Base-by-base conservation (phyloP, 345 rosid species). In the Psidium guajava region DNA sequence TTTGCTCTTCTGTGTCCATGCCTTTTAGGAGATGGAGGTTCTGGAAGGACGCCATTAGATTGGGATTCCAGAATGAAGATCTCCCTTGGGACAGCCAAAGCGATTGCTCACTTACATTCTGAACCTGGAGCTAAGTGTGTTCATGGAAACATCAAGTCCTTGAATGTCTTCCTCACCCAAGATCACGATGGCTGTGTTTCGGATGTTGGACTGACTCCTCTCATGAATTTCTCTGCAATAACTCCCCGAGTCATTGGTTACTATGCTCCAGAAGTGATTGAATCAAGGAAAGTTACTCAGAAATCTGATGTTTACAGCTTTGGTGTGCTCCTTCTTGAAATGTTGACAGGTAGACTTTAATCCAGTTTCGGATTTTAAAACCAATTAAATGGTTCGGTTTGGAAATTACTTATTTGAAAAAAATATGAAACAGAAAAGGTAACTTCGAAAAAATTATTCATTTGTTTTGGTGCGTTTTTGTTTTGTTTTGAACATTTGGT, bases 271-370 rank as follows among this genome's bases (percentile, higher is more conserved):
- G 98, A 95, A 86, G 93, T 92, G 85, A 90, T 90, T 11, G 95
- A 94, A 86, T 90, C 97, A 3, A 87, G 91, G 75, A 93, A 92
- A 85, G 88, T 87, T 47, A 86, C 89, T 25, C 95, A 93, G 25
- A 94, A 93, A 86, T 93, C 98, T 4, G 98, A 95, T 57, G 95
- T 95, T 27, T 95, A 93, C 83, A 95, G 98, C 91, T 95, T 94
- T 14, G 98, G 98, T 20, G 98, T 95, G 28, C 93, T 95, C 58
- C 90, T 95, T 57, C 94, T 94, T 5, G 98, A 95, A 80, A 90
- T 95, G 94, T 87, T 95, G 82, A 95, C 98, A 0, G 95, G 96
- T 69, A 69, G 47, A 69, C 77, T 69, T 32, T 69, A 18, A 32
- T 69, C 36, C 47, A 32, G 25, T 69, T 36, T 69, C 6, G 3